Evolutionary conservation across 2,329 filamentous ascomycete species (phyloP), one percentile per base, ranked within the genome.

Genomic region (Penicillium oxalicum): DNA sequence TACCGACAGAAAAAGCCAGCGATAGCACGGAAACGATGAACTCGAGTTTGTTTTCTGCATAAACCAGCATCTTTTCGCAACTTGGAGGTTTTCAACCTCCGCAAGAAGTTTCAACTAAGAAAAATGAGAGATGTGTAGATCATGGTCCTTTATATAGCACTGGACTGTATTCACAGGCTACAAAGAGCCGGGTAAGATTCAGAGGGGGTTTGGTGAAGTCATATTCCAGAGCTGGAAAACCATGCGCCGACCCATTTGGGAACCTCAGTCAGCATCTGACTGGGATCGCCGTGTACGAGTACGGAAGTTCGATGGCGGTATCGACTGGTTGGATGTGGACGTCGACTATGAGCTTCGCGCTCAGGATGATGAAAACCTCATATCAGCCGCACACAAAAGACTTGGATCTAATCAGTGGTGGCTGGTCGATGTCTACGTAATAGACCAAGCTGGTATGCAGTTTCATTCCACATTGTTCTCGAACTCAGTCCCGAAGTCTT

Each of bases 391-490:
- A 2, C 18, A 24, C 5, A 27, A 25, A 11, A 26, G 18, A 11
- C 37, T 40, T 9, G 24, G 13, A 12, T 8, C 13, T 38, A 44
- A 50, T 28, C 48, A 41, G 7, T 55, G 50, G 50, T 55, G 50
- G 53, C 24, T 55, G 25, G 44, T 44, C 11, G 53, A 55, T 48
- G 33, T 55, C 1, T 55, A 53, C 28, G 46, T 55, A 8, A 42
- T 42, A 6, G 40, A 44, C 6, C 6, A 24, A 9, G 11, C 33
- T 25, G 33, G 41, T 44, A 32, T 13, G 18, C 2, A 18, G 18
- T 18, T 18, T 18, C 18, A 18, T 18, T 18, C 18, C 18, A 18
- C 18, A 18, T 18, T 18, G 18, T 18, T 18, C 18, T 18, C 18
- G 18, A 18, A 18, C 18, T 18, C 18, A 18, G 18, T 18, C 24